These are phyloP conservation scores for Colletotrichum endophyticum DNA, from an alignment of 2,329 filamentous ascomycete species.

Conservation along the genomic window DNA sequence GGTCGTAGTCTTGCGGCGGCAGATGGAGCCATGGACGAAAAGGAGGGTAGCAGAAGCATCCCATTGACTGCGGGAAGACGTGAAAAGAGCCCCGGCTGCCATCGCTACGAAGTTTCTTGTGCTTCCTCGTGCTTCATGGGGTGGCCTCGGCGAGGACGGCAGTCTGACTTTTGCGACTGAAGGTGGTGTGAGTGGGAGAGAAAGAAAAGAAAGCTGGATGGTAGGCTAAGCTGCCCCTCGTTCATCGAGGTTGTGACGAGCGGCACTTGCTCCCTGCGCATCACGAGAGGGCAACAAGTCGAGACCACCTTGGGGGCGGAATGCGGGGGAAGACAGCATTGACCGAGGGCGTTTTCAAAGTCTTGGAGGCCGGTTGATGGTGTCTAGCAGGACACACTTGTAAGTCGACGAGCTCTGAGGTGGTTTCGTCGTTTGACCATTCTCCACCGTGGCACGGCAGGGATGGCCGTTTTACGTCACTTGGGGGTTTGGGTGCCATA, in stretches of 20 bases:
- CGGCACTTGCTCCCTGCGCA: background rate
- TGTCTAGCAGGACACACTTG: background rate
- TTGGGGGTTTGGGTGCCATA: background rate
- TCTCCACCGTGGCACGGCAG: conserved; percentile 1
- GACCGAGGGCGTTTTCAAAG: background rate
- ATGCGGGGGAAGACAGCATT: conserved; percentile 3
- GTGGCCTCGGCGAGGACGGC: background rate
- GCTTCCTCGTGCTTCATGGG: background rate
- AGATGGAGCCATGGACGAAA: background rate
- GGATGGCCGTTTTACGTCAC: conserved; percentile 13
- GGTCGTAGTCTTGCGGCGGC: background rate
- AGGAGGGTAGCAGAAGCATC: conserved; percentile 1
- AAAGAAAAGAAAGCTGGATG: background rate
- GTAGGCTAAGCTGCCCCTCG: background rate
- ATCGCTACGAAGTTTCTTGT: background rate
- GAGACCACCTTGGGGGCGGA: background rate
- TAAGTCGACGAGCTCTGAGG: background rate
- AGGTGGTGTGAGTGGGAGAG: background rate
- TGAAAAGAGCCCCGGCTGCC: background rate
- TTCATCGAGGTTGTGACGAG: background rate
- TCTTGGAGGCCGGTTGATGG: background rate
- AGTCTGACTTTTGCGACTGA: background rate
- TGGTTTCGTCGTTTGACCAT: background rate
- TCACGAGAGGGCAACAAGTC: background rate
- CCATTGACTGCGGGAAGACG: background rate